Evolutionary conservation across 2,329 filamentous ascomycete genomes (phyloP).

Genomic region (Scedosporium dehoogii): DNA sequence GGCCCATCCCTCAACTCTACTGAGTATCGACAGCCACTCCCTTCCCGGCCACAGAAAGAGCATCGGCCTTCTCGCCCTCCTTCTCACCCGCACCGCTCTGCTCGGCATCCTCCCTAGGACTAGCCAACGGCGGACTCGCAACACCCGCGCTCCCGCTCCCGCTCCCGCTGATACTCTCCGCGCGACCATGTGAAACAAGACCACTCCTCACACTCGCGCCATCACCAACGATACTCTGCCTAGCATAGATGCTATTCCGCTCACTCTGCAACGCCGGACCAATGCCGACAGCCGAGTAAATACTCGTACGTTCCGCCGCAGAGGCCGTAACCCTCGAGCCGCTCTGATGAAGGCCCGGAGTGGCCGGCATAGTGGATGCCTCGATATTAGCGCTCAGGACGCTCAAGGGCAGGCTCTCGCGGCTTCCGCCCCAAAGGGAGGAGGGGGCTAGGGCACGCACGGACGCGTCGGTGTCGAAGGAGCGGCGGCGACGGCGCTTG

Average conservation of each 20-base stretch:
- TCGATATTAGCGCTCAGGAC: slow-evolving; percentile 66
- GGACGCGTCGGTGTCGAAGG: slow-evolving; percentile 77
- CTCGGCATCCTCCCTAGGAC: slow-evolving; percentile 36
- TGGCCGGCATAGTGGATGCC: slow-evolving; percentile 26
- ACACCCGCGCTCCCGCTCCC: slow-evolving; percentile 22
- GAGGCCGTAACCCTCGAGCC: slow-evolving; percentile 22
- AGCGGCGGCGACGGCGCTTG: slow-evolving; percentile 65
- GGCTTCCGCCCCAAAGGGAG: slow-evolving; percentile 71
- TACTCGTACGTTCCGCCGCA: slow-evolving; percentile 58
- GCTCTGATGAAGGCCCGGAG: slow-evolving; percentile 44
- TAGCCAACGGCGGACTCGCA: slow-evolving; percentile 50
- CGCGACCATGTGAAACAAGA: slow-evolving; percentile 62
- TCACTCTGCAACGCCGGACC: slow-evolving; percentile 61
- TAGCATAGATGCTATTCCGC: slow-evolving; percentile 71
- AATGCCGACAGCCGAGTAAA: slow-evolving; percentile 66
- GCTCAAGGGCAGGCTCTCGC: slow-evolving; percentile 69
- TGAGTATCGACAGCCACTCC: too few species aligned
- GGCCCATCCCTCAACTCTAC: not conserved
- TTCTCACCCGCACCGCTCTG: slow-evolving; percentile 21
- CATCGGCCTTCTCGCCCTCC: slow-evolving; percentile 14
- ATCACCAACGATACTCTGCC: slow-evolving; percentile 48
- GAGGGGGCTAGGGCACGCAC: slow-evolving; percentile 76
- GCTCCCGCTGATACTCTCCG: slow-evolving; percentile 74
- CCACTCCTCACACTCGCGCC: slow-evolving; percentile 72
- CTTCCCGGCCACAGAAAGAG: too few species aligned